Base-by-base conservation (phyloP, 2,329 filamentous ascomycete species). In the Sporothrix humicola region DNA sequence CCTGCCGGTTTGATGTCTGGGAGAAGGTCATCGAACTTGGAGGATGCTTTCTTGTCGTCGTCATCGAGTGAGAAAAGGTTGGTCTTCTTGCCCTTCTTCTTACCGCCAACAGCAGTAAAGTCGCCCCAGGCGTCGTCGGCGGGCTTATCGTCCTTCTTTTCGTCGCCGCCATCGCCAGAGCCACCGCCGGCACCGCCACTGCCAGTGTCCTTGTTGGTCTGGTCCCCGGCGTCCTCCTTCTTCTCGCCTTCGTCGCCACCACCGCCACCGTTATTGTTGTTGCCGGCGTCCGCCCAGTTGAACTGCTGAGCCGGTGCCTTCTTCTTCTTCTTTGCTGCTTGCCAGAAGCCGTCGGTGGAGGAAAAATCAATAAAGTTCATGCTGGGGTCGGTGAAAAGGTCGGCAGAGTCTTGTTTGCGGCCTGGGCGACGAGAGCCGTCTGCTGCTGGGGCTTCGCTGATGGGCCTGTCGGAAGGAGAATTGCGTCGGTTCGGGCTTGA, bases 321-420 rank as follows among this genome's bases (percentile, higher is more conserved):
- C 44, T 83, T 80, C 75, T 85, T 85, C 46, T 91, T 91, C 80
- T 86, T 89, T 76, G 87, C 86, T 2, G 84, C 85, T 78, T 91
- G 86, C 70, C 84, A 83, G 81, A 85, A 88, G 68, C 84, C 87
- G 58, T 87, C 83, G 71, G 85, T 81, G 37, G 85, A 87, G 26
- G 83, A 83, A 73, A 92, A 88, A 78, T 93, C 90, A 69, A 93
- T 82, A 4, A 69, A 69, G 44, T 83, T 79, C 77, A 82, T 81
- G 52, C 79, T 82, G n/a, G 85, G 86, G 76, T 88, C 85, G 56
- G 76, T 76, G 48, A 89, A 81, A 6, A 88, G 77, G 77, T 81
- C 80, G 75, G 66, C 10, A 17, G 81, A 77, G 37, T 78, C 78
- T 68, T 78, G 78, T 68, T 74, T 75, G 44, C 71, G 56, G 70